Evolutionary conservation across 2,329 filamentous ascomycete species (phyloP), one percentile per base, ranked within the genome.

Genomic region (Exophiala mesophila): DNA sequence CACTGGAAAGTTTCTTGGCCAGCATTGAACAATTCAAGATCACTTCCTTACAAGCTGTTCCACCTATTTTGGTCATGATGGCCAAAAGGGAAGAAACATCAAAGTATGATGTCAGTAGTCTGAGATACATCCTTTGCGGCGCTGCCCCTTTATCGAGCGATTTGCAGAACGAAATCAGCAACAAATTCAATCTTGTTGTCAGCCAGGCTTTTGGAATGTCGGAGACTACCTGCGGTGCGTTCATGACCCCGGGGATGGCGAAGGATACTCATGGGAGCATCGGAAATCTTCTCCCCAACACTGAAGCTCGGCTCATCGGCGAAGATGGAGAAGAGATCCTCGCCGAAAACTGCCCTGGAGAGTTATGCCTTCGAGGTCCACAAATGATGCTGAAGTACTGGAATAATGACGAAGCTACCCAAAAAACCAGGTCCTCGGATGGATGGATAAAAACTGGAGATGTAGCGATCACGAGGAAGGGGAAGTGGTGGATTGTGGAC

Each of bases 381-480:
- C 71, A 68, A 2, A 63, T 78, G 1, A 71, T 73, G 2, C 67
- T 63, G 3, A 73, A 74, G 0, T 80, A 79, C 53, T 72, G 70
- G 49, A 67, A 72, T 29, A 73, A 77, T 35, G 51, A 63, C 0
- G 58, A 64, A 24, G 74, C 74, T 1, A 78, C 56, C 70, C 74
- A 39, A 77, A 75, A 0, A 59, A 90, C 88, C 74, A 76, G 0
- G 74, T 78, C 40, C n/a, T 71, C 80, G 2, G 80, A 88, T 52
- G 72, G 73, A 9, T 90, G 86, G 79, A 79, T 94, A 72, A 77
- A 76, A 30, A 95, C 88, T 0, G 89, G 89, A 3, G 88, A 95
- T 56, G 85, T 92, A 60, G 87, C 83, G 0, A 68, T 90, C 2
- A 68, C 90, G 6, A 73, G 74, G 3, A 37, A 31, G 6, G 18